Base-by-base conservation (phyloP, 768 basidiomycete genomes). In the Leccinum disarticulatum region DNA sequence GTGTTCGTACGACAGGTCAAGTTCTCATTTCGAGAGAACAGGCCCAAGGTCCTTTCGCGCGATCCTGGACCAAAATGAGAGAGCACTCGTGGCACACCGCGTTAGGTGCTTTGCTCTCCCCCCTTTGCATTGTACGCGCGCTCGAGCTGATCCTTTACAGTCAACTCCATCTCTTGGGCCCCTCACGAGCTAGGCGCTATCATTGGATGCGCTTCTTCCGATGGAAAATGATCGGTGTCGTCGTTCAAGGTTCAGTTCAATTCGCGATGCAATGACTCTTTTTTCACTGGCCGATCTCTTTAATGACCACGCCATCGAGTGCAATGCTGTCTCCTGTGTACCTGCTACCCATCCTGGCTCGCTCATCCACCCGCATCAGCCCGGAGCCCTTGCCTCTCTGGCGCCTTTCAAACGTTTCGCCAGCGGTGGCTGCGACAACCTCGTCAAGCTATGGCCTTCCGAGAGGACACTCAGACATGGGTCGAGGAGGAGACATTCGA, bases 121-220 rank as follows among this genome's bases (percentile, higher is more conserved):
- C 30, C 25, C 25, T 25, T 25, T 25, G 25, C 25, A 25, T 31
- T 52, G 4, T 27, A 17, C 8, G 14, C 60, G 19, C 60, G 22
- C 22, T 52, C 35, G 25, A 19, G 54, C 56, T 62, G 19, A 61
- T 31, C 10, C 17, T 35, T 15, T 13, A 3, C 48, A 96, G 96
- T 98, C 52, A 99, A 99, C 77, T 95, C 95, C 1, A 90, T 98
- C 22, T 93, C 93, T 0, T 99, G 97, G 97, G 96, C 96, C n/a
- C 95, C 97, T 2, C 95, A 97, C 66, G 96, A 98, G 72, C 84
- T 98, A 14, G 97, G 96, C 33, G 93, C 97, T 1, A 95, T 98
- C 62, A 82, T 98, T 43, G 96, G 94, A 4, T 99, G 97, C 70
- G 96, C 96, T 2, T 95, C 93, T 25, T 96, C 93, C 1, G 97